These are phyloP conservation scores for Cylindrodendrum hubeiense DNA, from an alignment of 2,329 filamentous ascomycete genomes.

Conservation along the genomic window DNA sequence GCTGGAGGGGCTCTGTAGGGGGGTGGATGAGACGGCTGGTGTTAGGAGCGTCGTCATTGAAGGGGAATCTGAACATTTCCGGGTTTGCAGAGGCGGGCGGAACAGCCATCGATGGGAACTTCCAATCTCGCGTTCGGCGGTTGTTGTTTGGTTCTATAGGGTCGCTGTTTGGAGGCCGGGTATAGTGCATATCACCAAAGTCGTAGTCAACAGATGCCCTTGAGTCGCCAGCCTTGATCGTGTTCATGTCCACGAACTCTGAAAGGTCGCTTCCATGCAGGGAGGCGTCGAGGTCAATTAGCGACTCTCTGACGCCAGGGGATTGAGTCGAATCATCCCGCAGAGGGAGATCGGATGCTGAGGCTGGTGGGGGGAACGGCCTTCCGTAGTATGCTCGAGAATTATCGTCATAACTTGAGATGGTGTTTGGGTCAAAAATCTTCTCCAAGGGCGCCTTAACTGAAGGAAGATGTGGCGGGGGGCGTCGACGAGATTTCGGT, in stretches of 20 bases:
- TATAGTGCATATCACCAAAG: conserved; percentile 58
- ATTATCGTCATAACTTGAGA: conserved; percentile 74
- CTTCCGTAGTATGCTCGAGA: conserved; percentile 71
- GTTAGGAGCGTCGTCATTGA: conserved; percentile 51
- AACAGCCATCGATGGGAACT: conserved; percentile 66
- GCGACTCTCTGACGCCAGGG: conserved; percentile 68
- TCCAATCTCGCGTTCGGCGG: conserved; percentile 68
- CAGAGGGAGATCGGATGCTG: conserved; percentile 68
- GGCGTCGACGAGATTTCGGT: conserved; percentile 65
- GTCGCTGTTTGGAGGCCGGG: conserved; percentile 68
- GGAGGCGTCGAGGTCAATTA: conserved; percentile 74
- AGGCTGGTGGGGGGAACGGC: conserved; percentile 52
- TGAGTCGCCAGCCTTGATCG: conserved; percentile 64
- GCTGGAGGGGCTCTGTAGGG: conserved; percentile 63
- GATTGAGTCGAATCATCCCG: conserved; percentile 65
- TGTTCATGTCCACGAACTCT: conserved; percentile 71
- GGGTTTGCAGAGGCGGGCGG: conserved; percentile 65
- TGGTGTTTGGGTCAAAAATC: conserved; percentile 75
- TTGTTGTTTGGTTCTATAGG: conserved; percentile 66
- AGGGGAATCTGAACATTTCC: conserved; percentile 65
- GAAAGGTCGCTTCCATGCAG: conserved; percentile 68
- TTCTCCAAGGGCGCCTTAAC: conserved; percentile 72
- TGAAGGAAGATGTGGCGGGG: conserved; percentile 69
- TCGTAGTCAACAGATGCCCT: conserved; percentile 63
- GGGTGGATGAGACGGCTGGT: conserved; percentile 62